Evolutionary conservation across 139 green algal genomes (phyloP), one percentile per base, ranked within the genome.

Genomic region (Closterium sp.): DNA sequence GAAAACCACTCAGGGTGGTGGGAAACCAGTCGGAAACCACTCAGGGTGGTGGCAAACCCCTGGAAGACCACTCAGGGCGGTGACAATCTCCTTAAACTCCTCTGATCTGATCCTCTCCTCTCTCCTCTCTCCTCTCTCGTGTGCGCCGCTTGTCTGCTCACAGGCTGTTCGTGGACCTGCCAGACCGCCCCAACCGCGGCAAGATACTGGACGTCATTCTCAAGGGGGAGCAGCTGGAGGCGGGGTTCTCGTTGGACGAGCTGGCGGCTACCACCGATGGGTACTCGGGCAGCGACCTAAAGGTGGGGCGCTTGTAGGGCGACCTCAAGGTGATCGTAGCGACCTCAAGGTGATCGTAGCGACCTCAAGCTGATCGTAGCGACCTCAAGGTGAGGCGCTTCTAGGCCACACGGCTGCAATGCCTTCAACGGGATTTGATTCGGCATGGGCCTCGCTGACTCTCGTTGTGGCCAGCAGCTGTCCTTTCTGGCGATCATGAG

Each of bases 111-210:
- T 55, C 4, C 36, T 25, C 43, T 25, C 43, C 43, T 69, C 43
- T 9, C 43, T 25, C 2, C 9, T 16, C 43, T 16, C 43, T 1
- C 43, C 3, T 16, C 9, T n/a, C n/a, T n/a, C n/a, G n/a, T n/a
- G n/a, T n/a, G n/a, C n/a, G n/a, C n/a, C n/a, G n/a, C n/a, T n/a
- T n/a, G 7, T 69, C 1, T 69, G 10, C 31, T 9, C 66, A 25
- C 91, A 94, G 96, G 87, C 86, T 98, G 31, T 93, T 97, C 85
- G 93, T 97, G 35, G 95, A 96, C 64, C 91, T 97, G 84, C 96
- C 96, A 3, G 92, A 97, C 88, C 34, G 81, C 0, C 86, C 90
- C 28, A 96, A 96, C 16, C 91, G 96, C 8, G 84, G 64, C 16
- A 95, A 95, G 81, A 97, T 97, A 34, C 87, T 95, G 43, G 10